Percentiles rank a stretch among this genome's conserved stretches.
phyloP scores from a whole-genome alignment of 2,329 filamentous ascomycete species.

The Neofusicoccum umdonicola region DNA sequence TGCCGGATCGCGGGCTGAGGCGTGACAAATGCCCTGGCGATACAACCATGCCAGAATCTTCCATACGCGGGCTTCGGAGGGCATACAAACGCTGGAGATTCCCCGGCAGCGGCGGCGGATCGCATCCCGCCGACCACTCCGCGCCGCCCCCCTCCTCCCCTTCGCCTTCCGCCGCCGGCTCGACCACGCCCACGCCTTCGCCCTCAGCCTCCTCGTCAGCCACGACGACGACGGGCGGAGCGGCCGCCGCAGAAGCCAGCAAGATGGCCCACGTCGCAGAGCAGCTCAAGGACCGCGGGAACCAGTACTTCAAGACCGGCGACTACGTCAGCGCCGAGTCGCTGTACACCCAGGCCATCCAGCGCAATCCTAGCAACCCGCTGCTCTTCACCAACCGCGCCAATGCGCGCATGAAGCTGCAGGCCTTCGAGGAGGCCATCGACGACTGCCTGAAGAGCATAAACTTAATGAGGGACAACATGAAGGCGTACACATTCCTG shows the following conservation, averaged over 20 bases:
- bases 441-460: constrained; percentile 76
- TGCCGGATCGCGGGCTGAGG: not conserved
- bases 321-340: constrained; percentile 66
- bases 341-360: constrained; percentile 75
- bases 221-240: not conserved
- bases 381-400: constrained; percentile 87
- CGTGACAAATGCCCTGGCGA: constrained; percentile 11
- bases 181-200: not conserved
- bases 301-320: constrained; percentile 62
- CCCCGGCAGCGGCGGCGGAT: not conserved
- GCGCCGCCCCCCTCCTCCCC: not conserved
- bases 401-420: constrained; percentile 73
- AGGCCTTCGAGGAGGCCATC: constrained; percentile 71
- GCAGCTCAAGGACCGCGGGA: constrained; percentile 55
- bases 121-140: constrained; percentile 2
- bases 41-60: constrained; percentile 17
- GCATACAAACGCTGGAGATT: constrained; percentile 6
- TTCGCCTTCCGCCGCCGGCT: not conserved
- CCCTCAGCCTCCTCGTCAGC: not conserved
- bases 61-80: constrained; percentile 14
- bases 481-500: constrained; percentile 83
- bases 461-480: constrained; percentile 60
- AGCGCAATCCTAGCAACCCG: constrained; percentile 73
- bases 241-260: not conserved
- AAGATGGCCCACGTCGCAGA: constrained; percentile 41